Percentiles rank a stretch among this genome's conserved stretches.
Evolutionary conservation across 768 basidiomycete species (phyloP).

Genomic region (Leccinum subgranulosum): DNA sequence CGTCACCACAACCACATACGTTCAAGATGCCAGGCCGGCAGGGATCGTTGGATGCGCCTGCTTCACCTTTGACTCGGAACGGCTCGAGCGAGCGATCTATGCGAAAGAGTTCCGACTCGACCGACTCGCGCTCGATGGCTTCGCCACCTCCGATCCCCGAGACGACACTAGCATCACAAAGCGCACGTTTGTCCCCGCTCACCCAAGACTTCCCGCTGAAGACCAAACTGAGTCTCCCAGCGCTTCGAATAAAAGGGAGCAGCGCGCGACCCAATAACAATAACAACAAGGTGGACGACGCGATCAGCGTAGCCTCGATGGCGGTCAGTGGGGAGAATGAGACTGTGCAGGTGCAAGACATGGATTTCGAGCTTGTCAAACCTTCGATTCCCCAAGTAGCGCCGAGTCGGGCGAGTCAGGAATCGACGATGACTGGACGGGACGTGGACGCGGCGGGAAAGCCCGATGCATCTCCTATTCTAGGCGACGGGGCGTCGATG

Average conservation of each 20-base stretch:
- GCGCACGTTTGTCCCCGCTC: conserved; percentile 24
- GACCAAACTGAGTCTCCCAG: conserved; percentile 67
- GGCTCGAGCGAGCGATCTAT: conserved; percentile 19
- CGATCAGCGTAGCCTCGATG: conserved; percentile 25
- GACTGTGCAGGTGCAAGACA: conserved; percentile 72
- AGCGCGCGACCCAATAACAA: conserved; percentile 2
- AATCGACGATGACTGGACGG: conserved; percentile 40
- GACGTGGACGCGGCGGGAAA: conserved; percentile 16
- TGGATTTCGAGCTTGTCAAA: conserved; percentile 76
- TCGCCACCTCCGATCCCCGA: conserved; percentile 43
- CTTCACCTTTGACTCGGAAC: conserved; percentile 3
- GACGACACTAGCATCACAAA: conserved; percentile 30
- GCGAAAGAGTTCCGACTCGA: conserved; percentile 25
- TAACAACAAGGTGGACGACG: conserved; percentile 28
- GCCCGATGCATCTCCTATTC: conserved; percentile 18
- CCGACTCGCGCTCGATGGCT: conserved; percentile 34
- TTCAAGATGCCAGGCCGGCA: conserved; percentile 9
- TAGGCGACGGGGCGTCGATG: conserved; percentile 43
- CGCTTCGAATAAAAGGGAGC: conserved; percentile 46
- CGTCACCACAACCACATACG: conserved; percentile 14
- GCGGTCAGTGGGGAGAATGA: conserved; percentile 38
- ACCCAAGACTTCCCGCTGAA: conserved; percentile 39
- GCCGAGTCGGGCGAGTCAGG: conserved; percentile 48
- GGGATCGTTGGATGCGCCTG: conserved; percentile 15
- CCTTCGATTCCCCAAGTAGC: conserved; percentile 48